Evolutionary conservation across 208 protist species (phyloP).

Genomic region (Leishmania tropica): DNA sequence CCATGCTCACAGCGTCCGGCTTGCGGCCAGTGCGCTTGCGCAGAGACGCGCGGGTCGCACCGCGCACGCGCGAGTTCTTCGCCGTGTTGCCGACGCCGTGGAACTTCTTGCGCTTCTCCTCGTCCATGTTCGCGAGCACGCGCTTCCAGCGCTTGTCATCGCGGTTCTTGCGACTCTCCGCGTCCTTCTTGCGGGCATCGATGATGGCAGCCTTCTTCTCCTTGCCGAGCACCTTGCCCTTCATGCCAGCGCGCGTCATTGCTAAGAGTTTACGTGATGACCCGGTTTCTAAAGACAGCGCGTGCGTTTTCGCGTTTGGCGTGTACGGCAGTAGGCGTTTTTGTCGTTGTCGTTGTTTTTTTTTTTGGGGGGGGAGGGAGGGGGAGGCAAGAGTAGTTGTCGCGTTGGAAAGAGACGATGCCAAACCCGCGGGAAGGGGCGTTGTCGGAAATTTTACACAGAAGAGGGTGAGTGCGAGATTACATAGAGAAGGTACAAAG

Average conservation of each 20-base stretch:
- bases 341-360: too few species aligned
- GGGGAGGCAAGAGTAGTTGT: not conserved
- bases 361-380: too few species aligned
- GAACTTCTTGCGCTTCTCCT: conserved; percentile 86
- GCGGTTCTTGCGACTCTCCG: conserved; percentile 76
- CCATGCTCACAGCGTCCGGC: conserved; percentile 90
- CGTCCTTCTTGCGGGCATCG: conserved; percentile 73
- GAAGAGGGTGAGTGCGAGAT: not conserved
- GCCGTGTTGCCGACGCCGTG: conserved; percentile 88
- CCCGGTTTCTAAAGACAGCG: conserved; percentile 11
- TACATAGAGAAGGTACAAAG: not conserved
- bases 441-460: not conserved
- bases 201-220: conserved; percentile 82
- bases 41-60: conserved; percentile 79
- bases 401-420: not conserved
- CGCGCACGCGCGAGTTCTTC: conserved; percentile 85
- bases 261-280: conserved; percentile 20
- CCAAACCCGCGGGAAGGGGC: too few species aligned
- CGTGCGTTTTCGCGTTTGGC: not conserved
- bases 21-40: conserved; percentile 86
- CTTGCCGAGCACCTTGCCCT: conserved; percentile 84
- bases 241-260: conserved; percentile 50
- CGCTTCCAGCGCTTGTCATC: conserved; percentile 91
- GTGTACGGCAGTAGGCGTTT: not conserved
- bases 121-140: conserved; percentile 86